Evolutionary conservation across 805 yeast species (phyloP), one percentile per base, ranked within the genome.

Genomic region (Candida krabiensis): DNA sequence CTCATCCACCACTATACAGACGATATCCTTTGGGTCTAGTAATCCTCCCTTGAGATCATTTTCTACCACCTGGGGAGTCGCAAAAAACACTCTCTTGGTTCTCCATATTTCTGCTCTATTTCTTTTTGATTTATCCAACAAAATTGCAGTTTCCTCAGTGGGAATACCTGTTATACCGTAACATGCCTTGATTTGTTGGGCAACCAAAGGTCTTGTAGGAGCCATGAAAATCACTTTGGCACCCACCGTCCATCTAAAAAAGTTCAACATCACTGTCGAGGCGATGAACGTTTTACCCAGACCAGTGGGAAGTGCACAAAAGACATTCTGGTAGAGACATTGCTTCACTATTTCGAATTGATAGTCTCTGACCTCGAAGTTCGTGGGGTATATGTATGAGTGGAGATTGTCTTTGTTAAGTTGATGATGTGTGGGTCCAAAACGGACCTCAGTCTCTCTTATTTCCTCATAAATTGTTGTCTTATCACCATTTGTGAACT

Each of bases 211-310:
- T 47, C 90, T 71, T 2, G 99, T 93, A 0, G 99, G 99, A 0
- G 99, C 99, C 83, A 91, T 82, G 60, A 93, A 93, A 1, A 95
- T 77, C 48, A 93, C 79, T 55, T 90, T 93, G 2, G 88, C 79
- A 4, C 64, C 59, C 12, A 75, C 75, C 15, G 90, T 85, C 99
- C 99, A 93, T 33, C 95, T 65, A 49, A 76, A 80, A 63, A 75
- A 93, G 57, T 93, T 93, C 39, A 89, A 70, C 89, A 93, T 93
- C 16, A 91, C 91, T 0, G 96, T 83, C 25, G 95, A 81, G 2
- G 99, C 98, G 55, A 93, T 89, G 47, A 93, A 88, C 0, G 99
- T 93, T 64, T 93, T 93, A 27, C 99, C 99, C 59, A 90, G 70
- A 49, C 99, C 99, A 0, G 99, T 93, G 1, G 99, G 99, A 12